These are phyloP conservation scores for Penicillium mononematosum DNA, from an alignment of 495 filamentous ascomycete species.

Conservation along the genomic window DNA sequence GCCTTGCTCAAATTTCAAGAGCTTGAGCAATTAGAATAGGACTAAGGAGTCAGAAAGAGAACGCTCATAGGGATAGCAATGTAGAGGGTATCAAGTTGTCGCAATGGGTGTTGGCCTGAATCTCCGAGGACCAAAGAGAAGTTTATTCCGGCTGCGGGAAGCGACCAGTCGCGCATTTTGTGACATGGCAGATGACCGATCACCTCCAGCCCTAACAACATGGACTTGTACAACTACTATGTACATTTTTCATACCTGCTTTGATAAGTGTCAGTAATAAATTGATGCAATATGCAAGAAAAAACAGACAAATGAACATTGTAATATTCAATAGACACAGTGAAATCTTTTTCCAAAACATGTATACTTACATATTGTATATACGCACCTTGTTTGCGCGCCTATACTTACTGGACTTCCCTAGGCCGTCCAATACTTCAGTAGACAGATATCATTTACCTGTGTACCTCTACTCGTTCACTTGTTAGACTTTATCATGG, in stretches of 20 bases:
- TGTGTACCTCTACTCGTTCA: too few relatives aligned
- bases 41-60: background rate
- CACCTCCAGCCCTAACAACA: background rate
- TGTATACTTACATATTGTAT: too few relatives aligned
- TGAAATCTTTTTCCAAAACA: too few relatives aligned
- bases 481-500: too few relatives aligned
- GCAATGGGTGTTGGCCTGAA: constrained; percentile 11
- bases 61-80: constrained; percentile 1
- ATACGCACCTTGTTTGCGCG: too few relatives aligned
- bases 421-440: too few relatives aligned
- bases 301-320: too few relatives aligned
- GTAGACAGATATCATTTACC: too few relatives aligned
- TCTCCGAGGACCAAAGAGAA: constrained; percentile 21
- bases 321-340: too few relatives aligned
- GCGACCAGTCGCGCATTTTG: constrained; percentile 19
- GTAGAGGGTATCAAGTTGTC: constrained; percentile 22
- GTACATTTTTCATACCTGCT: background rate
- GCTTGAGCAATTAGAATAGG: background rate
- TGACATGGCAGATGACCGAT: constrained; percentile 3
- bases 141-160: constrained; percentile 29
- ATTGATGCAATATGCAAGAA: too few relatives aligned
- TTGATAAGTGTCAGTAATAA: background rate
- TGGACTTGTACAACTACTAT: background rate
- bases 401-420: too few relatives aligned
- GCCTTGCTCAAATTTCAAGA: background rate